A percentile compares a stretch with the other conserved stretches of the same genome.
Conservation (phyloP, 2,329 filamentous ascomycete genomes). For the Aspergillus sp. region DNA sequence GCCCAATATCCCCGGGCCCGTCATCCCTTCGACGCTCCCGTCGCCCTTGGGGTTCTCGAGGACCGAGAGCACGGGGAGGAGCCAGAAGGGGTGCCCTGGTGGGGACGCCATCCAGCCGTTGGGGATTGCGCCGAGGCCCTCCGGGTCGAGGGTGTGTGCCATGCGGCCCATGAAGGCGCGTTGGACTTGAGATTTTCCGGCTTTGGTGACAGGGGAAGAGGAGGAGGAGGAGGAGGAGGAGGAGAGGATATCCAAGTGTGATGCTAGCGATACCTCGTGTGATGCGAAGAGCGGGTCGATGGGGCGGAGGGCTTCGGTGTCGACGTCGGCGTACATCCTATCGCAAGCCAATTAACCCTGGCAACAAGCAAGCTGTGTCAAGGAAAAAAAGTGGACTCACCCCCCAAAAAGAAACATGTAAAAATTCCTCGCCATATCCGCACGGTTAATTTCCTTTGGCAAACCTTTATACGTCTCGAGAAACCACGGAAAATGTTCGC, state of each 20-base stretch:
- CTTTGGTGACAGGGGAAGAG: not conserved
- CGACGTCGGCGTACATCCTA: conserved; percentile 30
- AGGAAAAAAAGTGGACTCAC: conserved; percentile 7
- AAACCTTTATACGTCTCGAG: conserved; percentile 20
- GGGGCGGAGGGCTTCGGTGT: conserved; percentile 27
- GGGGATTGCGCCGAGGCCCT: conserved; percentile 23
- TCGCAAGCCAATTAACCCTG: not conserved
- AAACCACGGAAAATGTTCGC: conserved; percentile 26
- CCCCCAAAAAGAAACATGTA: conserved; percentile 29
- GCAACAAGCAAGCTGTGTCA: too few species aligned
- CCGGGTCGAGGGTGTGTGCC: conserved; percentile 21
- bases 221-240: not conserved
- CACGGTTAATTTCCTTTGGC: conserved; percentile 27
- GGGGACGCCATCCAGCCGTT: conserved; percentile 31
- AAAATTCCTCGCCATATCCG: conserved; percentile 26
- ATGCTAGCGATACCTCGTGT: conserved; percentile 18
- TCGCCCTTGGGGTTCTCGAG: conserved; percentile 26
- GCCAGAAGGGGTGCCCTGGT: conserved; percentile 28
- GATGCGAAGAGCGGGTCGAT: conserved; percentile 21
- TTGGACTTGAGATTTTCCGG: conserved; percentile 1
- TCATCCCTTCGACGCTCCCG: conserved; percentile 26
- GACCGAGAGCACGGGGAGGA: conserved; percentile 23
- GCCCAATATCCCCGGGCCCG: conserved; percentile 21
- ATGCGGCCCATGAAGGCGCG: conserved; percentile 28
- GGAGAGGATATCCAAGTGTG: conserved; percentile 12